Conservation (phyloP, 805 yeast genomes). For the Ogataea nonfermentans region DNA sequence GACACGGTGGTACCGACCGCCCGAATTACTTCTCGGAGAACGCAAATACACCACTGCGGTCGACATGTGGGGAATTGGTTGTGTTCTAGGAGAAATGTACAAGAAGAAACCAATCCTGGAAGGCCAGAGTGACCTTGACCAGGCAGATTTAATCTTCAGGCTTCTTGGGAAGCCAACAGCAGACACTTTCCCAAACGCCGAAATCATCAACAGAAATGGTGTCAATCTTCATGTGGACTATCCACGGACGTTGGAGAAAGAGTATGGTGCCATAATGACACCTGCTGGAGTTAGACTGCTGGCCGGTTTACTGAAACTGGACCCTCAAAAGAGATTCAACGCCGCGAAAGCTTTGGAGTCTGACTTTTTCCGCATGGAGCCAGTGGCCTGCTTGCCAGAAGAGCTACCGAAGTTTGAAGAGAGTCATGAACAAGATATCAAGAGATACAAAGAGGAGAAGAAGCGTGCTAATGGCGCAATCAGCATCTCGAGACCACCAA, state of each 20-base stretch:
- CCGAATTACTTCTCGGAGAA: conserved; percentile 86
- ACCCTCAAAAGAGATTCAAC: conserved; percentile 72
- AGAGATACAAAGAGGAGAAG: conserved; percentile 47
- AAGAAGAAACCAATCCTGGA: conserved; percentile 77
- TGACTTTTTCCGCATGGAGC: conserved; percentile 63
- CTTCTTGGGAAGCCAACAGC: conserved; percentile 77
- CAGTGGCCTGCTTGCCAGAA: conserved; percentile 55
- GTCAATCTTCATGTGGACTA: conserved; percentile 34
- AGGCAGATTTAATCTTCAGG: conserved; percentile 76
- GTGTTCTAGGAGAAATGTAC: conserved; percentile 91
- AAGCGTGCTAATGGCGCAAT: conserved; percentile 7
- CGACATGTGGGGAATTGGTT: conserved; percentile 97
- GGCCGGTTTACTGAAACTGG: conserved; percentile 58
- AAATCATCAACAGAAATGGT: conserved; percentile 54
- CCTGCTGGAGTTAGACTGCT: conserved; percentile 55
- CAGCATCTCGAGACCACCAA: conserved; percentile 11
- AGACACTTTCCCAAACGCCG: conserved; percentile 59
- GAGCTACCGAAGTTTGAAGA: conserved; percentile 73
- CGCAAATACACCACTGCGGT: conserved; percentile 87
- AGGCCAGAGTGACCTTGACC: conserved; percentile 85
- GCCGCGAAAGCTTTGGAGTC: conserved; percentile 77
- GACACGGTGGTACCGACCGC: conserved; percentile 97
- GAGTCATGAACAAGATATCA: conserved; percentile 84
- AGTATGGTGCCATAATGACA: conserved; percentile 40
- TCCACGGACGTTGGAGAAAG: conserved; percentile 43